phyloP scores from a whole-genome alignment of 2,329 filamentous ascomycete species.

The Fusarium coicis region DNA sequence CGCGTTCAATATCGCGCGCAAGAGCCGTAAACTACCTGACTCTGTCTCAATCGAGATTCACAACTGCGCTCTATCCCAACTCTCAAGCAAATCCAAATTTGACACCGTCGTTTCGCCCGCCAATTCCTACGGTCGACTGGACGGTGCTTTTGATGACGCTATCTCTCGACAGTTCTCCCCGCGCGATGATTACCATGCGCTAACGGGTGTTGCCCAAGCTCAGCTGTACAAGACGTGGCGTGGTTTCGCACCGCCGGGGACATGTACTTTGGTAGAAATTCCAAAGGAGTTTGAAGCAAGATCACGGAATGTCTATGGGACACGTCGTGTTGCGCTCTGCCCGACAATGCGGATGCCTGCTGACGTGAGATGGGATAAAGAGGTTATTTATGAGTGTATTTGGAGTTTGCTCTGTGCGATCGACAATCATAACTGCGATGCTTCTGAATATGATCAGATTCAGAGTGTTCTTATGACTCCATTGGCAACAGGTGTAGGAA shows the following conservation, averaged over 20 bases:
- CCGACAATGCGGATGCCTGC: slow-evolving; percentile 63
- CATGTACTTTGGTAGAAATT: slow-evolving; percentile 60
- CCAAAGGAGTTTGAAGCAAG: slow-evolving; percentile 49
- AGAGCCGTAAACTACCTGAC: slow-evolving; percentile 42
- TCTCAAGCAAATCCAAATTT: slow-evolving; percentile 52
- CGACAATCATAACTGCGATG: slow-evolving; percentile 57
- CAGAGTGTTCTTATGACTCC: slow-evolving; percentile 61
- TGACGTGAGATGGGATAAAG: slow-evolving; percentile 59
- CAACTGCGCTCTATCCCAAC: slow-evolving; percentile 51
- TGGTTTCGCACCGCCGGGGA: slow-evolving; percentile 62
- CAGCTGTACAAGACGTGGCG: slow-evolving; percentile 58
- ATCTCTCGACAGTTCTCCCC: slow-evolving; percentile 62
- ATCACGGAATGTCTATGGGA: slow-evolving; percentile 54
- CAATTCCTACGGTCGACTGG: slow-evolving; percentile 64
- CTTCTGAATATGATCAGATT: slow-evolving; percentile 46
- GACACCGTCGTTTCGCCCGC: slow-evolving; percentile 64
- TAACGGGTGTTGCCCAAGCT: slow-evolving; percentile 57
- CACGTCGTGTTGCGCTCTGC: slow-evolving; percentile 59
- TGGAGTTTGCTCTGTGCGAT: slow-evolving; percentile 62
- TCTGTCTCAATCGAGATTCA: slow-evolving; percentile 50
- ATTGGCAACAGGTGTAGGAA: slow-evolving; percentile 60
- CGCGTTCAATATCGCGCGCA: slow-evolving; percentile 13
- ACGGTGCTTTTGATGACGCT: slow-evolving; percentile 66
- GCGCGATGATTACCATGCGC: slow-evolving; percentile 55
- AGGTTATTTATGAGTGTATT: slow-evolving; percentile 64